These are phyloP conservation scores for Jamesozyma piceae DNA, from an alignment of 805 yeast species.

Conservation along the genomic window DNA sequence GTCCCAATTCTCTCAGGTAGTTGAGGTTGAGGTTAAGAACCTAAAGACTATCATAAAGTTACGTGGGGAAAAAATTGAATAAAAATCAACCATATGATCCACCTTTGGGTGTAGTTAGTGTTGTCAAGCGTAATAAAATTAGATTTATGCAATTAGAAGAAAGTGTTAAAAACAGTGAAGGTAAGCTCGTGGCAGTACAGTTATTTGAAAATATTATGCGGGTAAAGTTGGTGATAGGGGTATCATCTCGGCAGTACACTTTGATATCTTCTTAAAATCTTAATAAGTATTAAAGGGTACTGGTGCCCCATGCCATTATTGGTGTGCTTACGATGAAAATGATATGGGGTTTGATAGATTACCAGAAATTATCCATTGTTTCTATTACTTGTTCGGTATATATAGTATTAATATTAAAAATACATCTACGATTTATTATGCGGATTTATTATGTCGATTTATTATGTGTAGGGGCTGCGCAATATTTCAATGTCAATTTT, in stretches of 20 bases:
- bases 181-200: slow-evolving; percentile 16
- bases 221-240: slow-evolving; percentile 21
- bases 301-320: slow-evolving; percentile 21
- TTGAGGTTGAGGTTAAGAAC: slow-evolving; percentile 15
- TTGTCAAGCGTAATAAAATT: slow-evolving; percentile 19
- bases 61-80: slow-evolving; percentile 7
- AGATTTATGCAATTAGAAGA: slow-evolving; percentile 18
- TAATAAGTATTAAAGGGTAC: slow-evolving; percentile 19
- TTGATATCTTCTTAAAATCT: slow-evolving; percentile 20
- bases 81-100: slow-evolving; percentile 12
- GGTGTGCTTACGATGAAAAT: slow-evolving; percentile 20
- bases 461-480: slow-evolving; percentile 18
- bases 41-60: slow-evolving; percentile 13
- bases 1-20: slow-evolving; percentile 16
- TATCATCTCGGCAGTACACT: slow-evolving; percentile 19
- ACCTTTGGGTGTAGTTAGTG: slow-evolving; percentile 12
- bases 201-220: slow-evolving; percentile 19
- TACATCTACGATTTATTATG: slow-evolving; percentile 16
- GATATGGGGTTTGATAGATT: slow-evolving; percentile 12
- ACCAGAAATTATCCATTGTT: slow-evolving; percentile 15
- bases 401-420: slow-evolving; percentile 17
- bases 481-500: slow-evolving; percentile 16
- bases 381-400: slow-evolving; percentile 19
- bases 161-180: slow-evolving; percentile 15
- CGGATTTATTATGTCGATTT: slow-evolving; percentile 17